A percentile compares a stretch with the other conserved stretches of the same genome.
Evolutionary conservation across 495 filamentous ascomycete genomes (phyloP).

Genomic region (Neurospora africana): DNA sequence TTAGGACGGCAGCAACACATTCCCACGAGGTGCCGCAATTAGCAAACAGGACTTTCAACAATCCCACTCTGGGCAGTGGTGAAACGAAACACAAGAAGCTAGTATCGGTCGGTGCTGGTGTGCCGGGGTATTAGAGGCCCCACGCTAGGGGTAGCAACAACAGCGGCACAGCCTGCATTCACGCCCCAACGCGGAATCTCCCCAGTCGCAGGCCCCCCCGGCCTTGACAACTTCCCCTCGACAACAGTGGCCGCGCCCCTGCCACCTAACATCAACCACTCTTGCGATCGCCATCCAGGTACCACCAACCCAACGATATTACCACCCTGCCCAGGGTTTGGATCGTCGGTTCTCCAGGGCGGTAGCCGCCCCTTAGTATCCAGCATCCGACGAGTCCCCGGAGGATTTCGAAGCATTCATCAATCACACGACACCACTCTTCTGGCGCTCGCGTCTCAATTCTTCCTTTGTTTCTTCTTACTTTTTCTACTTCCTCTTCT

Average conservation of each 20-base stretch:
- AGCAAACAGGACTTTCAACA: neutral
- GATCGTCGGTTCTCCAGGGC: neutral
- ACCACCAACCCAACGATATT: neutral
- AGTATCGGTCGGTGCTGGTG: neutral
- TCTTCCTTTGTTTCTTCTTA: constrained; percentile 2
- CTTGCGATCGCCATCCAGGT: neutral
- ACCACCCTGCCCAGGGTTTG: neutral
- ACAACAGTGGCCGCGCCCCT: neutral
- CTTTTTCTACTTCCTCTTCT: neutral
- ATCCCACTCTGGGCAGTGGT: neutral
- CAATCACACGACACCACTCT: neutral
- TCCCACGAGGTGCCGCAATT: neutral
- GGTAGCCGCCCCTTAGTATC: neutral
- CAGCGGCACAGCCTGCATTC: neutral
- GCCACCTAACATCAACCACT: neutral
- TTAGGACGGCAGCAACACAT: neutral
- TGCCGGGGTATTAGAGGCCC: neutral
- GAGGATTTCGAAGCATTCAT: neutral
- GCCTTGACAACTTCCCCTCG: neutral
- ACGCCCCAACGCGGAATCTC: neutral
- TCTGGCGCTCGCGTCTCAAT: neutral
- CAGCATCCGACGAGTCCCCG: neutral
- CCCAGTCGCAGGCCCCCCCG: neutral
- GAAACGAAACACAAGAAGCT: neutral
- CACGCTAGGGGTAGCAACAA: neutral